phyloP scores from a whole-genome alignment of 768 basidiomycete genomes.

The Tylopilus intermedius region DNA sequence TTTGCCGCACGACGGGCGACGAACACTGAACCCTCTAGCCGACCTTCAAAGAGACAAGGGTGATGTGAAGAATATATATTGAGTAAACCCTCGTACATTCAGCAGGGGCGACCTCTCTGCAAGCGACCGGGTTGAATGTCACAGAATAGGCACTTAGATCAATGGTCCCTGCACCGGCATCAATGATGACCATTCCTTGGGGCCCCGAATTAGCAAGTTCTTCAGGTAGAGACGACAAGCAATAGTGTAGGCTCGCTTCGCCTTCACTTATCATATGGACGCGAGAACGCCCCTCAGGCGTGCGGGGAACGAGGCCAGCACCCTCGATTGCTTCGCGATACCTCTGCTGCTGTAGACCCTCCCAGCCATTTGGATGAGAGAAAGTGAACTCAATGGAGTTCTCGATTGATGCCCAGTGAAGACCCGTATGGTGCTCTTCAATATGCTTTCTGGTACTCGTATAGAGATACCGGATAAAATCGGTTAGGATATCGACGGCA shows the following conservation, averaged over 20 bases:
- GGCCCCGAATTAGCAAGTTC: slow-evolving; percentile 16
- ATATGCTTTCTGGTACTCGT: slow-evolving; percentile 4
- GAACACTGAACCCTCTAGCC: slow-evolving; percentile 43
- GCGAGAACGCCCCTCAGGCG: slow-evolving; percentile 5
- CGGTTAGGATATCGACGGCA: neutral
- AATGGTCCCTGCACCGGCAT: slow-evolving; percentile 37
- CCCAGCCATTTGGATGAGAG: slow-evolving; percentile 27
- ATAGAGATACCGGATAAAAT: neutral
- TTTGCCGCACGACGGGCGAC: slow-evolving; percentile 37
- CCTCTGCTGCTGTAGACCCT: slow-evolving; percentile 15
- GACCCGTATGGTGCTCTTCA: slow-evolving; percentile 9
- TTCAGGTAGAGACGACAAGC: slow-evolving; percentile 36
- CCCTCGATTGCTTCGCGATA: slow-evolving; percentile 18
- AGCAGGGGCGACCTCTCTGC: slow-evolving; percentile 32
- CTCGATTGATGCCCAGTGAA: slow-evolving; percentile 9
- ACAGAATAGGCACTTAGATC: slow-evolving; percentile 35
- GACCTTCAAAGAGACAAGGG: slow-evolving; percentile 27
- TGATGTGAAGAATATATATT: neutral
- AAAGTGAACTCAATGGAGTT: slow-evolving; percentile 18
- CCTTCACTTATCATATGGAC: slow-evolving; percentile 23
- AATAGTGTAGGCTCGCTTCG: slow-evolving; percentile 28
- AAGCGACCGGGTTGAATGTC: slow-evolving; percentile 14
- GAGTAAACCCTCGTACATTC: slow-evolving; percentile 17
- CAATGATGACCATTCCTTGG: slow-evolving; percentile 37
- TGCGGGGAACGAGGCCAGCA: slow-evolving; percentile 20